Base-by-base conservation (phyloP, 176 grass and related monocot species). In the Carex parvula region DNA sequence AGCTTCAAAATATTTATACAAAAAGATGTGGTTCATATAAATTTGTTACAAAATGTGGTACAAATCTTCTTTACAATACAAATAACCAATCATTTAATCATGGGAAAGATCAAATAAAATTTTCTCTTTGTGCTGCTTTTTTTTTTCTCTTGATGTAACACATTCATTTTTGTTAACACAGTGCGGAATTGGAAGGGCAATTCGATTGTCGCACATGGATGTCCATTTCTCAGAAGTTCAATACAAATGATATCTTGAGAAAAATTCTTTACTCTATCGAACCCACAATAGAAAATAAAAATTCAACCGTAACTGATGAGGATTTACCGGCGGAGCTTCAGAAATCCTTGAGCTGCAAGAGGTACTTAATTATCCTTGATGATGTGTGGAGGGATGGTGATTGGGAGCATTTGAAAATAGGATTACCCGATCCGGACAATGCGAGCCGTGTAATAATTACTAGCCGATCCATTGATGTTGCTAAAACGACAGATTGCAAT, bases 221-320 rank as follows among this genome's bases (percentile, higher is more conserved):
- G 15, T 79, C 74, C 29, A 79, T 79, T 15, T 79, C 74, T 22
- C 48, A 79, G 29, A 55, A 57, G 20, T 79, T 58, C 20, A 16
- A 59, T 29, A 0, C 3, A 52, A 24, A 15, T 15, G n/a, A 58
- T 33, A 1, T 79, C 22, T 30, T 32, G 21, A 79, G 74, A 58
- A 4, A 79, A 79, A 79, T 79, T 6, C 74, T 79, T 30, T 9
- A 54, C 22, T 50, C 20, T 22, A 29, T 54, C 12, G 18, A 76
- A 54, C 71, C 71, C 11, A 0, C 6, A 7, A 9, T 79, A 6
- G 4, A 79, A 29, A 16, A 79, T 0, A 18, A 7, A 18, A 18
- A 4, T 5, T 11, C 3, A 13, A 3, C 63, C 2, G 11, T 65
- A 3, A 5, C 1, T 15, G 63, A 65, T 10, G 3, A 15, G 12